A percentile compares a stretch with the other conserved stretches of the same genome.
phyloP scores from a whole-genome alignment of 176 grass and related monocot genomes.

The Ampelocalamus luodianensis region DNA sequence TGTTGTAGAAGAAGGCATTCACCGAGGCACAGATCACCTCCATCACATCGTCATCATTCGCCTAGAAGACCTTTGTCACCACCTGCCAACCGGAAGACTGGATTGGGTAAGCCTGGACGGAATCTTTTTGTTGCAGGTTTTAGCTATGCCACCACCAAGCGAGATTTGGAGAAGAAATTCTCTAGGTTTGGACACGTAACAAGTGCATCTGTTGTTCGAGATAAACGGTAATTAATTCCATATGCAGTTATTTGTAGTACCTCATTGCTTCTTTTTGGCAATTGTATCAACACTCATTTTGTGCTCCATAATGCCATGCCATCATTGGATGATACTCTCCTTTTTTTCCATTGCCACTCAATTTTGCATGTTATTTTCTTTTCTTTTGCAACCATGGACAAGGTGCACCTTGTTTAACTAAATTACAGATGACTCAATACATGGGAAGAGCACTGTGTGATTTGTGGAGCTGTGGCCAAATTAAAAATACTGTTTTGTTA shows the following conservation, averaged over 20 bases:
- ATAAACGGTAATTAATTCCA: constrained; percentile 65
- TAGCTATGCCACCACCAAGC: constrained; percentile 84
- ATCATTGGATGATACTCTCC: not conserved
- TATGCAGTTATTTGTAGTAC: constrained; percentile 36
- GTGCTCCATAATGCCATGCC: constrained; percentile 1
- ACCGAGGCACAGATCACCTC: constrained; percentile 65
- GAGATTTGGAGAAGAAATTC: constrained; percentile 93
- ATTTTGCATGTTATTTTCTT: constrained; percentile 5
- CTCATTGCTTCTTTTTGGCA: constrained; percentile 17
- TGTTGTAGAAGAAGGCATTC: constrained; percentile 62
- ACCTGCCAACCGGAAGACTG: constrained; percentile 67
- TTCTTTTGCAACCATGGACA: not conserved
- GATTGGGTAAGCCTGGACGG: constrained; percentile 77
- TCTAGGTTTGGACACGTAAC: constrained; percentile 73
- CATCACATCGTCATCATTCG: constrained; percentile 58
- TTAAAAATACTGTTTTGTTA: not conserved
- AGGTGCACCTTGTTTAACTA: not conserved
- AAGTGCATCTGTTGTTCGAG: constrained; percentile 73
- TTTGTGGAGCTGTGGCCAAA: constrained; percentile 11
- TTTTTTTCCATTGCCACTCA: constrained; percentile 18
- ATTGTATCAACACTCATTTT: constrained; percentile 13
- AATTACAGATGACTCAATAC: not conserved
- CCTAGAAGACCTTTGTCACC: constrained; percentile 76
- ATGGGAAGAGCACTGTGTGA: not conserved
- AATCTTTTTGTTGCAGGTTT: constrained; percentile 94